These are phyloP conservation scores for Artemisia argyi DNA, from an alignment of 129 eudicot genomes.

Conservation along the genomic window DNA sequence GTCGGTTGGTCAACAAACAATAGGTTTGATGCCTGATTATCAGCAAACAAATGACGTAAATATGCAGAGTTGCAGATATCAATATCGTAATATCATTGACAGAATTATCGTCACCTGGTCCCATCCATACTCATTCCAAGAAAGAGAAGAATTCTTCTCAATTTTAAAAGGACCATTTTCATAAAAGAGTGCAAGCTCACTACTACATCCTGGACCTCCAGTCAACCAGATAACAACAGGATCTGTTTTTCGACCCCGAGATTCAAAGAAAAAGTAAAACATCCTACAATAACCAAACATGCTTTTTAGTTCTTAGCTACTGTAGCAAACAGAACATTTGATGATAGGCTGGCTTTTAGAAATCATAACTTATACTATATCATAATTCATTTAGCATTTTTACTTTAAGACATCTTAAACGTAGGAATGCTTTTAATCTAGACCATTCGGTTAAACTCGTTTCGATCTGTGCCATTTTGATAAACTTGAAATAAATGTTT, in stretches of 20 bases:
- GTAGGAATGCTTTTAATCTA: too few species aligned
- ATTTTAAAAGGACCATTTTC: conserved; percentile 89
- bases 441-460: too few species aligned
- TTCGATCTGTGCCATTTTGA: too few species aligned
- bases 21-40: conserved; percentile 70
- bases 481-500: too few species aligned
- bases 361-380: too few species aligned
- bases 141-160: conserved; percentile 72
- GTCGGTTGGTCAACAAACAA: conserved; percentile 84
- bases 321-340: too few species aligned
- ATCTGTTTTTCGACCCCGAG: conserved; percentile 65
- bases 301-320: neutral
- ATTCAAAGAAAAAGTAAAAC: conserved; percentile 95
- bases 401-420: too few species aligned
- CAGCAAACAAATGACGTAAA: conserved; percentile 22
- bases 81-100: neutral
- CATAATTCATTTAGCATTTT: too few species aligned
- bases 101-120: conserved; percentile 56
- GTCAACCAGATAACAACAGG: conserved; percentile 96
- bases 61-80: neutral
- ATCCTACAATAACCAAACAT: conserved; percentile 48
- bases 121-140: conserved; percentile 91
- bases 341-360: too few species aligned
- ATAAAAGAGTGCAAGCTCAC: conserved; percentile 89
- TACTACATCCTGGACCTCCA: conserved; percentile 98